Base-by-base conservation (phyloP, 129 eudicot species). In the Arctium minus region DNA sequence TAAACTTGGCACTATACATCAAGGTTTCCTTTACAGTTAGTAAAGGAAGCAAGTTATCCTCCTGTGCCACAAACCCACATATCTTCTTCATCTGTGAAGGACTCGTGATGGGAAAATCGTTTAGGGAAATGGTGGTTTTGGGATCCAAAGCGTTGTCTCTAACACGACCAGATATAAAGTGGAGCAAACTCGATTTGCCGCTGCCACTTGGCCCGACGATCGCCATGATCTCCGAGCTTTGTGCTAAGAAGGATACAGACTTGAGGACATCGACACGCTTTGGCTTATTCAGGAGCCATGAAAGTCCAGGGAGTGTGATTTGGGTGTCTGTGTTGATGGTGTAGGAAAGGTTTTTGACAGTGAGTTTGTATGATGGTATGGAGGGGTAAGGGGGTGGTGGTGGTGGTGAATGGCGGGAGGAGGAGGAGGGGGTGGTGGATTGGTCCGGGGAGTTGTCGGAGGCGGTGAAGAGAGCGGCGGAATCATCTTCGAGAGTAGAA, bases 121-220 rank as follows among this genome's bases (percentile, higher is more conserved):
- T 93, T 11, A 96, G 90, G 2, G 60, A 81, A 7, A 96, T 78
- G n/a, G 91, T 83, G 36, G 90, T 83, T 40, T 87, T 92, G 17
- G 97, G 92, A 82, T 91, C 90, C 50, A 89, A 88, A 3, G 88
- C 81, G 60, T 81, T 84, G 64, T 89, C 89, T 64, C 81, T 77
- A 15, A 89, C 90, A 75, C 97, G 87, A 13, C 99, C 99, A 0
- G 99, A 93, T 13, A 96, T 80, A 18, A 93, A 81, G 18, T 90
- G 87, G 22, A 93, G 90, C 17, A 96, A 89, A 39, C 97, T 89
- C n/a, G 99, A 93, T 87, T 96, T 96, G 12, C 99, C 99, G 12
- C 98, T 96, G 33, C 99, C 99, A 79, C 99, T 96, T 37, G 98
- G 99, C 56, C 99, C 99, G 4, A 96, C 98, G n/a, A 96, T 79